Conservation (phyloP, 2,329 filamentous ascomycete species). For the Juglanconis sp. region DNA sequence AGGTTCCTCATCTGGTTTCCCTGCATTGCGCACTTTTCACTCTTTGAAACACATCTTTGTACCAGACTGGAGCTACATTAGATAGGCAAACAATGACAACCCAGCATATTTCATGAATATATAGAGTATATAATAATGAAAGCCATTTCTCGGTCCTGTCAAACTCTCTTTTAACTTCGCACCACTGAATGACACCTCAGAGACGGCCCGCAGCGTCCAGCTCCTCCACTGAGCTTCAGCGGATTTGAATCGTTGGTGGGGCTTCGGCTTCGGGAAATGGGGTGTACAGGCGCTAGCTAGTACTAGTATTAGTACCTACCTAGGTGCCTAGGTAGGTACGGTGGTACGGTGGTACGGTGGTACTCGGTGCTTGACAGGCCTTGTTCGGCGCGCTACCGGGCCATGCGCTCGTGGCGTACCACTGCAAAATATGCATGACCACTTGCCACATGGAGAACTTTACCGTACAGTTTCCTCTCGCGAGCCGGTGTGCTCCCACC, state of each 20-base stretch:
- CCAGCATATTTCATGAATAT: too few relatives aligned
- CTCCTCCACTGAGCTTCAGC: slow-evolving; percentile 8
- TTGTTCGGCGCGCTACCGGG: too few relatives aligned
- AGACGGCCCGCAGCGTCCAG: background rate
- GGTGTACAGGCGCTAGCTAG: background rate
- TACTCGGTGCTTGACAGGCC: too few relatives aligned
- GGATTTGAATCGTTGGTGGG: slow-evolving; percentile 9
- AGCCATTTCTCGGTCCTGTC: too few relatives aligned
- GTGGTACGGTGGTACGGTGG: too few relatives aligned
- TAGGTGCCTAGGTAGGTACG: too few relatives aligned
- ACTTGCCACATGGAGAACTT: slow-evolving; percentile 7
- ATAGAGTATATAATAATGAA: too few relatives aligned
- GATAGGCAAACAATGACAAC: too few relatives aligned
- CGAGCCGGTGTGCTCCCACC: slow-evolving; percentile 1
- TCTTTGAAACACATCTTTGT: background rate
- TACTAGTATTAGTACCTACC: background rate
- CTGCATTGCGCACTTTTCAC: too few relatives aligned
- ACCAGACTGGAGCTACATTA: too few relatives aligned
- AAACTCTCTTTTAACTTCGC: too few relatives aligned
- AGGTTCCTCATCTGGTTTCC: background rate
- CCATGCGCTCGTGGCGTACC: too few relatives aligned
- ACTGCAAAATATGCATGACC: background rate
- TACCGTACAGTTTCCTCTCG: background rate
- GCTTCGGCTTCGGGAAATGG: slow-evolving; percentile 10
- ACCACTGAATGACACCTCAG: background rate